Conservation (phyloP, 2,329 filamentous ascomycete genomes). For the Orbilia quercus region DNA sequence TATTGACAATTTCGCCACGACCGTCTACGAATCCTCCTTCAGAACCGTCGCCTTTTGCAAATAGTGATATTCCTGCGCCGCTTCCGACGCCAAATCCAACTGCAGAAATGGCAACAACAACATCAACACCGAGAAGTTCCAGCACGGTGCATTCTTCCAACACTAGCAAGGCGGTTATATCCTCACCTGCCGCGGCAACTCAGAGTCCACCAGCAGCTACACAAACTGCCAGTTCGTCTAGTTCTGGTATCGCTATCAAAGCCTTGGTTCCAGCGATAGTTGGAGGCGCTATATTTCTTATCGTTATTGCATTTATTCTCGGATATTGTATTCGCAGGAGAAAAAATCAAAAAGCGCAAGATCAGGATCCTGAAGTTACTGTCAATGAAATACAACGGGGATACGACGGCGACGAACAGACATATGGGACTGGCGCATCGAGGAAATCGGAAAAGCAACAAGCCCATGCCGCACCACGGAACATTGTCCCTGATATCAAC, state of each 20-base stretch:
- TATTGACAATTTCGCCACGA: constrained; percentile 38
- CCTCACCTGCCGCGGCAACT: constrained; percentile 25
- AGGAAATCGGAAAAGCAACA: constrained; percentile 42
- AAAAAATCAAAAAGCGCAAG: constrained; percentile 10
- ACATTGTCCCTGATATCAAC: constrained; percentile 41
- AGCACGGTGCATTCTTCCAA: constrained; percentile 29
- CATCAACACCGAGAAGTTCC: constrained; percentile 15
- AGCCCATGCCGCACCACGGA: constrained; percentile 15
- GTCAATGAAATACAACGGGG: constrained; percentile 50
- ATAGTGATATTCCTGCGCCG: constrained; percentile 10
- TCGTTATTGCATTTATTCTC: constrained; percentile 50
- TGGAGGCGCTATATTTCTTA: constrained; percentile 42
- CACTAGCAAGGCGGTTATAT: constrained; percentile 20
- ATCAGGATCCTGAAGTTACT: constrained; percentile 24
- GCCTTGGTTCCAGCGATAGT: constrained; percentile 46
- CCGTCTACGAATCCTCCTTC: constrained; percentile 2
- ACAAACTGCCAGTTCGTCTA: constrained; percentile 6
- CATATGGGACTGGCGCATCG: constrained; percentile 17
- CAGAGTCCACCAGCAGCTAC: constrained; percentile 8
- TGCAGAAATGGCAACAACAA: constrained; percentile 19
- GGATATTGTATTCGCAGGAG: constrained; percentile 51
- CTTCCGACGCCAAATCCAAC: constrained; percentile 14
- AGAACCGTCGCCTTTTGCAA: constrained; percentile 13
- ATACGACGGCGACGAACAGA: constrained; percentile 3
- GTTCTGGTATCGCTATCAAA: constrained; percentile 30